Base-by-base conservation (phyloP, 202 grass and related monocot species). In the Schoenoplectus tabernaemontani region DNA sequence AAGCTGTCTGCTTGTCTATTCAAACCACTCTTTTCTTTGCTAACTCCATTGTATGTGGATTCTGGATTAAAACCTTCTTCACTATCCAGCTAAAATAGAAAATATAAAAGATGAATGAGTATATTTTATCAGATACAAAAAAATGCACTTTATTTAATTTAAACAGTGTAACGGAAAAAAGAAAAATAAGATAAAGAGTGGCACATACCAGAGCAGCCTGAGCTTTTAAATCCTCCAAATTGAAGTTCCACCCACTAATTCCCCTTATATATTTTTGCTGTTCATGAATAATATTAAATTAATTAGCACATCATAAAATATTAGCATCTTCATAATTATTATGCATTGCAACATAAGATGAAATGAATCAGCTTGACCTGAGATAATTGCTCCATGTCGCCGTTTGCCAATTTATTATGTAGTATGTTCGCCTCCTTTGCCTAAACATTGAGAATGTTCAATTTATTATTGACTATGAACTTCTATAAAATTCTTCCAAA, bases 171-270 rank as follows among this genome's bases (percentile, higher is more conserved):
- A 23, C 65, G 66, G 57, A 32, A 67, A 66, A 24, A 46, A 37
- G 37, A 82, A 73, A 81, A 24, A 20, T 22, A 39, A 66, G 15
- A 48, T 16, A 15, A 65, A 59, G 13, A 82, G 28, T 64, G 32
- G 57, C 76, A 68, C 93, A 85, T 96, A 99, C 96, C 86, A 95
- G 90, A 63, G 96, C 88, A 83, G 92, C 92, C 82, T 91, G 89
- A 82, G 87, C 78, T 89, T 96, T 99, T 84, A 99, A 91, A 34
- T 99, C 96, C 68, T 99, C 96, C 53, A 99, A 76, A 91, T 99
- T 99, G 84, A 99, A 99, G 83, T 99, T 99, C 96, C 96, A 99
- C 67, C 92, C 96, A 85, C 96, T 99, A 74, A 99, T 96, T 79
- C 92, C 96, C 63, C 83, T 82, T 82, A 96, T 99, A 84, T 99